Evolutionary conservation across 2,329 filamentous ascomycete species (phyloP), one percentile per base, ranked within the genome.

Genomic region (Arthroderma sp.): DNA sequence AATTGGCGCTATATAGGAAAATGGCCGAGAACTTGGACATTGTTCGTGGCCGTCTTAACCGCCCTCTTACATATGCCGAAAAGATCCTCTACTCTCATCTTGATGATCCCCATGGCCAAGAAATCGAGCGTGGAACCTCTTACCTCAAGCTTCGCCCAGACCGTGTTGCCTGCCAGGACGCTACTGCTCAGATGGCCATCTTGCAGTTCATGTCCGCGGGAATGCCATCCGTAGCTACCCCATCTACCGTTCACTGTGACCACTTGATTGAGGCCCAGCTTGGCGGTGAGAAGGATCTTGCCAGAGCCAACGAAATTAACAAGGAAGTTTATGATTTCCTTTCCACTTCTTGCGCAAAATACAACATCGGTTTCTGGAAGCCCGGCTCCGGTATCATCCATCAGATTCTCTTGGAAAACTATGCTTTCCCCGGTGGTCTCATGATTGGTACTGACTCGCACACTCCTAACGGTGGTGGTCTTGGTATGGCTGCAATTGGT

Each of bases 341-440:
- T 63, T 78, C 87, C 50, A 81, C 82, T 52, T 84, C 89, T 54
- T 96, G 89, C 67, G 88, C 88, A 63, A 98, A 96, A 76, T 98
- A 96, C 77, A 89, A 96, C 77, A 96, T 96, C 67, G 91, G 91
- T 74, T 96, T 96, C 82, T 98, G 91, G 91, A 86, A 79, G 68
- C 91, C 91, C 54, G 91, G 91, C 58, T 95, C 89, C 65, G 91
- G 91, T 77, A 98, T 96, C 66, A 98, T 98, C 59, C 91, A 98
- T 74, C 91, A 96, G 75, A 96, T 96, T 63, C 71, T 96, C 52
- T 79, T 96, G 48, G 91, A 98, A 74, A 96, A 96, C 77, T 96
- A 96, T 68, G 88, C 88, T 66, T 96, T 96, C 82, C 91, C 91
- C 54, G 91, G 91, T 77, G 89, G 83, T 78, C 79, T 98, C 48